Conservation (phyloP, 1,284 basidiomycete genomes). For the Ceratobasidium sp. region DNA sequence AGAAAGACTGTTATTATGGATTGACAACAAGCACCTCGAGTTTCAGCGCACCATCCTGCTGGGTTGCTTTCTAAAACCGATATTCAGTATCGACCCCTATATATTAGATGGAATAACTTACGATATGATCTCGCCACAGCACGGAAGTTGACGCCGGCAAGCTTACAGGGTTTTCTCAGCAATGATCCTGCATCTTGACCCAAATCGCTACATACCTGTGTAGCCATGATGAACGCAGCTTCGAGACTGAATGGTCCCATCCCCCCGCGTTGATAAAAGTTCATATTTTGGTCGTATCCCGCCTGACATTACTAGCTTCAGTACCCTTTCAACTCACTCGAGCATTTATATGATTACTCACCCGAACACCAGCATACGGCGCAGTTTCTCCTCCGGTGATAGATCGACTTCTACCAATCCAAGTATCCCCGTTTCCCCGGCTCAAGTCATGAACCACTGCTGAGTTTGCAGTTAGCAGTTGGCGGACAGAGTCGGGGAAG, state of each 20-base stretch:
- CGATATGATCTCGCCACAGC: background rate
- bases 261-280: background rate
- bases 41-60: background rate
- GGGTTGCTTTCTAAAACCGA: background rate
- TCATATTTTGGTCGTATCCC: background rate
- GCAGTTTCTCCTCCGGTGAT: background rate
- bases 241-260: slow-evolving; percentile 5
- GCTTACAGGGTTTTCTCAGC: background rate
- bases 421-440: background rate
- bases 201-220: background rate
- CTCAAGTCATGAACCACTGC: background rate
- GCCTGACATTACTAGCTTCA: background rate
- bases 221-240: background rate
- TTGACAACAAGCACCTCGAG: too few relatives aligned
- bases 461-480: background rate
- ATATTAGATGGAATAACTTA: background rate
- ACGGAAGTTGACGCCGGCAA: background rate
- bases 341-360: background rate
- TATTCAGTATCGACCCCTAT: background rate
- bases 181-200: too few relatives aligned
- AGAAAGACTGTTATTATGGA: background rate
- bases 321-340: too few relatives aligned
- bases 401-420: background rate
- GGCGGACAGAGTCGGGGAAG: background rate
- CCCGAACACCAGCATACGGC: background rate